Evolutionary conservation across 305 asterid genomes (phyloP).

Genomic region (Fraxinus angustifolia): DNA sequence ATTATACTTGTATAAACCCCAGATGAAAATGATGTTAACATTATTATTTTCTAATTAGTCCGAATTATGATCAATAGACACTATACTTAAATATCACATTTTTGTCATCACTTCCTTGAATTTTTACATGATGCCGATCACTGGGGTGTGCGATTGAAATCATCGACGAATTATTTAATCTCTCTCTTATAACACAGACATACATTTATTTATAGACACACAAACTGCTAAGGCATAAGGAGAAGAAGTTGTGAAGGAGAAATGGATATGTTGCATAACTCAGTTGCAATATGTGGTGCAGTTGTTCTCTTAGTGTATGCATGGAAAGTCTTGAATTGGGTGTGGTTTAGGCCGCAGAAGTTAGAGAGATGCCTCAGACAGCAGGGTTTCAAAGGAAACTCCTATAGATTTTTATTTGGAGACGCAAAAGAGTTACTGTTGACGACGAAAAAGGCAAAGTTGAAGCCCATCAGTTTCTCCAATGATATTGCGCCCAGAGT

Average conservation of each 20-base stretch:
- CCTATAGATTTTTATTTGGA: constrained; percentile 39
- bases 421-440: constrained; percentile 31
- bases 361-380: constrained; percentile 40
- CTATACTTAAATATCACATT: neutral
- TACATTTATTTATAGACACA: neutral
- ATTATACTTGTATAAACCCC: neutral
- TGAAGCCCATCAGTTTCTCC: constrained; percentile 33
- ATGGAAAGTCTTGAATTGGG: constrained; percentile 34
- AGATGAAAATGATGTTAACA: neutral
- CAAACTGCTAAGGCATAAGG: neutral
- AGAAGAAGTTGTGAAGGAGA: neutral
- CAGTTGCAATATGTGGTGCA: constrained; percentile 11
- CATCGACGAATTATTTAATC: neutral
- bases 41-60: neutral
- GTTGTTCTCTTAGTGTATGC: constrained; percentile 8
- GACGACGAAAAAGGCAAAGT: constrained; percentile 32
- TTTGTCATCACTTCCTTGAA: neutral
- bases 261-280: neutral
- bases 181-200: neutral
- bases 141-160: neutral
- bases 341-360: constrained; percentile 44
- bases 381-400: constrained; percentile 41
- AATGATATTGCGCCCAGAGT: constrained; percentile 33
- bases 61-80: neutral
- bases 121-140: neutral